Base-by-base conservation (phyloP, 345 rosid genomes). In the Isatis tinctoria region DNA sequence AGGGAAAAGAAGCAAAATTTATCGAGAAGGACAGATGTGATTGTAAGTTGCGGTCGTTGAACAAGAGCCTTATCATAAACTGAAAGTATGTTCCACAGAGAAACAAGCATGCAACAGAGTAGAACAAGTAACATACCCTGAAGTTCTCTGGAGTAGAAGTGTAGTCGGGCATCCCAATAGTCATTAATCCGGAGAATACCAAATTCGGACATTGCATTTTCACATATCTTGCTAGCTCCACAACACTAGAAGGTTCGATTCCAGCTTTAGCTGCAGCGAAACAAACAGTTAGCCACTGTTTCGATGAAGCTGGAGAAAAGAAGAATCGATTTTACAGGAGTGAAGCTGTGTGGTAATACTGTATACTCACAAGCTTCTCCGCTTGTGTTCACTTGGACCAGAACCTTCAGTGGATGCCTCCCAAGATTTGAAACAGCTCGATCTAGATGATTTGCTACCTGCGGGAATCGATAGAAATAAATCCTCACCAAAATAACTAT, bases 371-470 rank as follows among this genome's bases (percentile, higher is more conserved):
- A 91, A 72, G 77, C 79, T 87, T 94, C 97, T 81, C 96, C 95
- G 28, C 97, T 91, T 7, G 98, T 94, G 74, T 94, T 94, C 54
- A 94, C 98, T 85, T 91, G 98, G 63, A 86, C 90, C 83, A 94
- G 63, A 75, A 94, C 91, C 82, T 87, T 88, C 72, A 94, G 60
- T 62, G 98, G 98, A 73, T 85, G 84, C 73, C 97, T 87, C 53
- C 91, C 89, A 12, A 89, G 86, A 79, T 70, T 83, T 16, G 89
- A 85, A 82, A 94, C 90, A 32, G 82, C 93, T 76, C 74, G 81
- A 64, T 91, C 88, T 26, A 94, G 91, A 80, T 87, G 76, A 73
- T 85, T 87, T 37, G 95, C 98, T 32, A 91, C 79, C 98, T 93
- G 80, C 20, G 44, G 44, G 43, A 47, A 73, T 70, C 17, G 69